Evolutionary conservation across 1,284 basidiomycete genomes (phyloP).

Genomic region (Sporisorium iseilematis-ciliati): DNA sequence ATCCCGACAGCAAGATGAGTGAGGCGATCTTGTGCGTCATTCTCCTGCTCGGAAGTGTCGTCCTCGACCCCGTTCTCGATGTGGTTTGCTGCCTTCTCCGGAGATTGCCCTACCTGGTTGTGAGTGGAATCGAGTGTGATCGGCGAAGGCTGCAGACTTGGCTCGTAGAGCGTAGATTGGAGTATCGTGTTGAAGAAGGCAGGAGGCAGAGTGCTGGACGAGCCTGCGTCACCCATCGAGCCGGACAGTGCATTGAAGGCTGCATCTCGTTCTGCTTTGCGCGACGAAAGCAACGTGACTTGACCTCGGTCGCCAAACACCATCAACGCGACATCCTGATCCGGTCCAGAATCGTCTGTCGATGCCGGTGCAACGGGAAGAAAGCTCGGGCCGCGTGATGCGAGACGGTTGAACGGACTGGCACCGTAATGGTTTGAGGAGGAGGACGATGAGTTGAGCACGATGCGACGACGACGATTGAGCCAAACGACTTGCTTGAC

Average conservation of each 20-base stretch:
- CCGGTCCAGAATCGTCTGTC: constrained; percentile 21
- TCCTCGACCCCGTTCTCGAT: not conserved
- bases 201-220: not conserved
- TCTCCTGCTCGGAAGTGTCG: not conserved
- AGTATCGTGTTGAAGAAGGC: constrained; percentile 30
- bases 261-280: constrained; percentile 20
- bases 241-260: not conserved
- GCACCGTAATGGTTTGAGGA: constrained; percentile 25
- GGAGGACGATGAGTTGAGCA: constrained; percentile 17
- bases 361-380: constrained; percentile 5
- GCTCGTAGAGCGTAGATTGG: constrained; percentile 36
- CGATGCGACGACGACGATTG: constrained; percentile 33
- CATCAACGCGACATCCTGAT: constrained; percentile 33
- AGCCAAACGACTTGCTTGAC: constrained; percentile 36
- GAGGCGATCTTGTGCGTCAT: constrained; percentile 4
- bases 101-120: constrained; percentile 1
- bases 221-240: not conserved
- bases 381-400: constrained; percentile 28
- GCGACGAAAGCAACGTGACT: constrained; percentile 35
- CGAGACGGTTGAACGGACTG: constrained; percentile 26
- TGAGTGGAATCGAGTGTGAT: constrained; percentile 35
- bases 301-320: constrained; percentile 45
- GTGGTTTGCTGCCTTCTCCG: constrained; percentile 1
- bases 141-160: constrained; percentile 40
- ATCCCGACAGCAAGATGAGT: constrained; percentile 50